Base-by-base conservation (phyloP, 805 yeast species). In the Jamesozyma lodderae region DNA sequence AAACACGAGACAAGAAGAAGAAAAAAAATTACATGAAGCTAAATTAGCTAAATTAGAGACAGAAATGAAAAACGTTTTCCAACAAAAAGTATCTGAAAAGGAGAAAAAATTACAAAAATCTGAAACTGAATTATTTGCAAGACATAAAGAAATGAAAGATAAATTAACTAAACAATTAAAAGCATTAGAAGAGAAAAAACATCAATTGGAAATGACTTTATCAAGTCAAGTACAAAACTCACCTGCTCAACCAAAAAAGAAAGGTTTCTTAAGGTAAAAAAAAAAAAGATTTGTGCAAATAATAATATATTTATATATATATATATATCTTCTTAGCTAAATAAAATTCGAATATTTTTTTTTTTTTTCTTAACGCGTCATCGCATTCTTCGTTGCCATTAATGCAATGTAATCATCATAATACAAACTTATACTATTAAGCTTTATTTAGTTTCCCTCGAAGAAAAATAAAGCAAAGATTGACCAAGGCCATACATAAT, bases 61-160 rank as follows among this genome's bases (percentile, higher is more conserved):
- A 29, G 97, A 92, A 66, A 87, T 92, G 96, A 88, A 90, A 68
- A 72, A 79, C 20, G 95, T 92, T 40, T 92, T 92, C 77, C 95
- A 88, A 67, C 92, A 84, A 57, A 92, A 92, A 69, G 98, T 92
- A 23, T 69, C 81, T 42, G 96, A 88, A 66, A 94, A 92, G 77
- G 99, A 92, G 65, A 85, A 87, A 73, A 90, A 90, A 68, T 75
- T 92, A 58, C 95, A 88, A 68, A 84, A 85, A 66, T 85, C 95
- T 33, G 98, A 92, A 68, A 92, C 94, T 41, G 99, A 92, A 64
- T 74, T 92, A 57, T 90, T 90, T 61, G 75, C 92, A 29, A 81
- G 94, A 63, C 98, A 92, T 65, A 85, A 86, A 64, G 97, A 92
- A 63, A 88, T 90, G 90, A 90, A 90, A 66, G 96, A 90, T 57